Base-by-base conservation (phyloP, 192 early-diverging fungal species). In the Gryganskiella cystojenkinii region DNA sequence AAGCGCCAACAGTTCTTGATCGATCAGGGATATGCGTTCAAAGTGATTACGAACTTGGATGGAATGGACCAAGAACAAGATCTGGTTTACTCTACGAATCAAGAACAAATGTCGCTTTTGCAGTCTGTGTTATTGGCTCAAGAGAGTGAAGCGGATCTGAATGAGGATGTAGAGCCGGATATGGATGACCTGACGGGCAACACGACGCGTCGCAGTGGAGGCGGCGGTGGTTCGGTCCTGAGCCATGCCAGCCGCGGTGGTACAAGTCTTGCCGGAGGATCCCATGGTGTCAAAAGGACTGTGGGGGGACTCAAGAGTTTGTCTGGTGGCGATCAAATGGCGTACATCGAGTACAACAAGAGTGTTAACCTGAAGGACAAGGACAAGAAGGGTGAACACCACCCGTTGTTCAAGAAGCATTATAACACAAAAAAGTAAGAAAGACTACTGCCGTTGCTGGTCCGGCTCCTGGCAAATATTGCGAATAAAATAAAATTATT, bases 1-100 rank as follows among this genome's bases (percentile, higher is more conserved):
- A 99, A 99, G 81, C 89, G 97, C 22, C 98, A 99, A 81, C 98
- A 99, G 81, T 99, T 99, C 82, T 81, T 99, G 68, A 95, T 99
- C 52, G 97, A 99, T 82, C 98, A 99, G 78, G 98, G 98, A 0
- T 99, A 99, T 82, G 91, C 95, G n/a, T 99, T 98, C 86, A 98
- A 98, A 83, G 93, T 98, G 34, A 99, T 99, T 65, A 98, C 96
- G 35, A 88, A 94, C 27, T 86, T 99, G 43, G 96, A 97, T 64
- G 97, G 96, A 10, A 94, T 97, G 85, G 94, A 96, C 13, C 88
- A 82, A 25, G 89, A 91, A 45, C 84, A 89, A 1, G 88, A 90
- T 25, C 80, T 98, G 17, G 94, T 93, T 0, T 98, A 94, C 56
- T 79, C 85, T 57, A 90, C 89, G 3, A 81, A 85, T 17, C 73